A percentile compares a stretch with the other conserved stretches of the same genome.
Evolutionary conservation across 495 filamentous ascomycete genomes (phyloP).

Genomic region (Aspergillus cristatus): DNA sequence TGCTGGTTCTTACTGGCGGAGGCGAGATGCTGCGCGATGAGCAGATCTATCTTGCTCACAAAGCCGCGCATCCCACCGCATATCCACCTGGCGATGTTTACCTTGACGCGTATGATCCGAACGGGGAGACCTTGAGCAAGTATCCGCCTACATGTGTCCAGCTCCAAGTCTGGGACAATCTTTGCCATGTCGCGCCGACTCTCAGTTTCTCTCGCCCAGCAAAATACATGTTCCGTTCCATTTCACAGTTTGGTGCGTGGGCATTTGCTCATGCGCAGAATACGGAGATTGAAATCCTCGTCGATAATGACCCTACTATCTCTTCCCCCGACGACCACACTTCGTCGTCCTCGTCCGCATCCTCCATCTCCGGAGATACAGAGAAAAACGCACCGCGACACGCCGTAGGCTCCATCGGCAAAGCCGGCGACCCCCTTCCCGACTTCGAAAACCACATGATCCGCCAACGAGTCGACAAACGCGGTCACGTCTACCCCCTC

Average conservation of each 20-base stretch:
- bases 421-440: slow-evolving; percentile 73
- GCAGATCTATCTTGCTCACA: slow-evolving; percentile 91
- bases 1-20: slow-evolving; percentile 77
- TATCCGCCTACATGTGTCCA: slow-evolving; percentile 84
- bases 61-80: slow-evolving; percentile 68
- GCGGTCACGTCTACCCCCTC: slow-evolving; percentile 62
- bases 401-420: slow-evolving; percentile 49
- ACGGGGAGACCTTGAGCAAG: slow-evolving; percentile 42
- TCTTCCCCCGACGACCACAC: slow-evolving; percentile 53
- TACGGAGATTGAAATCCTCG: slow-evolving; percentile 64
- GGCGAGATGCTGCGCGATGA: slow-evolving; percentile 87
- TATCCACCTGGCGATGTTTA: slow-evolving; percentile 61
- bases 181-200: slow-evolving; percentile 87
- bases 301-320: slow-evolving; percentile 71
- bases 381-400: slow-evolving; percentile 13
- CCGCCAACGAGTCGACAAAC: slow-evolving; percentile 70
- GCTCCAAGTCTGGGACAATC: slow-evolving; percentile 91
- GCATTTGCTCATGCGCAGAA: slow-evolving; percentile 75
- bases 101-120: slow-evolving; percentile 54
- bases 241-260: slow-evolving; percentile 91
- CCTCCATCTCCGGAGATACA: slow-evolving; percentile 12
- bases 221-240: slow-evolving; percentile 84
- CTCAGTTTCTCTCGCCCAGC: slow-evolving; percentile 88
- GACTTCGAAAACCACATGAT: slow-evolving; percentile 80
- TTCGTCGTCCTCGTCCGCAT: too few relatives aligned